Evolutionary conservation across 805 yeast genomes (phyloP), one percentile per base, ranked within the genome.

Genomic region (Monosporozyma yasuniensis): DNA sequence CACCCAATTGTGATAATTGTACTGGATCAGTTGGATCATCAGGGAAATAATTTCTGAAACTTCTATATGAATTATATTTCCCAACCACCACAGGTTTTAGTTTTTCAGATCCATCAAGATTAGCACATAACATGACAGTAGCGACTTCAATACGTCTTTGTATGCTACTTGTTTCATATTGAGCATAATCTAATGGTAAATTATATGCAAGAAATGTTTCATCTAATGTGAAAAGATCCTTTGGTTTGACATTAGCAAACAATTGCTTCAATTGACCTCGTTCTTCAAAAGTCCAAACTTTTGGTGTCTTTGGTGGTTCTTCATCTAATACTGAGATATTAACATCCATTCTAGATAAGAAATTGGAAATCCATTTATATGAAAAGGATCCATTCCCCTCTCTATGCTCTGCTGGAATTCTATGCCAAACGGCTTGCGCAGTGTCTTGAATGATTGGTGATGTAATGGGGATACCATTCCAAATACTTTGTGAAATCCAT

Each of bases 331-430:
- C 78, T 7, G 69, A 63, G n/a, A 79, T 61, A 55, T 77, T 74
- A 28, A 80, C 72, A 54, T 78, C 77, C 59, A 79, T 72, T 56
- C 75, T 72, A 51, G 70, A 69, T 59, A 64, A 68, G 58, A 63
- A 77, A 71, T 61, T 75, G 63, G 63, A 66, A 14, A 65, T 61
- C 87, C 87, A 81, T 54, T 80, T 79, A 52, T 78, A 79, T 42
- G 76, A 74, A 57, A 81, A 81, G n/a, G 79, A 73, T 4, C 86
- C 86, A 53, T 75, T 78, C 0, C 86, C 86, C 52, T 79, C 83
- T 56, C 78, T 76, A 50, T 72, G 71, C 19, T 69, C 66, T 0
- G 71, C 64, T 0, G 86, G 84, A 4, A 81, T 66, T 47, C 78
- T 69, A 46, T 76, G 78, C 87, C 87, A 81, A 28, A 81, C 76